Evolutionary conservation across 2,329 filamentous ascomycete species (phyloP), one percentile per base, ranked within the genome.

Genomic region (Ophiocordyceps australis): DNA sequence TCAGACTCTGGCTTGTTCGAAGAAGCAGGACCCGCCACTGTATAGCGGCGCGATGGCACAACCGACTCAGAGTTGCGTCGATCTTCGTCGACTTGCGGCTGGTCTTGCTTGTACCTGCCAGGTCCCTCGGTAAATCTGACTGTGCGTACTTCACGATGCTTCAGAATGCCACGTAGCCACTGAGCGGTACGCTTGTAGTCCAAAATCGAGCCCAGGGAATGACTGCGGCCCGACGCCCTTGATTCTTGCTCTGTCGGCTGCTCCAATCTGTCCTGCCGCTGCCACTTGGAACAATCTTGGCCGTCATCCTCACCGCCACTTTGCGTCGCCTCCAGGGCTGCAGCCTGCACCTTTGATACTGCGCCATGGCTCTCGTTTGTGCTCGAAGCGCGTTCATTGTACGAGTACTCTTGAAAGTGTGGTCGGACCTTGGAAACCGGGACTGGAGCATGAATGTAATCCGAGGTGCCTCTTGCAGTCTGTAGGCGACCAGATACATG

Each of bases 81-180:
- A 21, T 29, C 30, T 9, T 37, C 34, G 6, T 32, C 14, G 9
- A 30, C 35, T 7, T 29, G 23, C 11, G 22, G 17, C 19, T 28
- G 31, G 14, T 24, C 27, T 13, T 23, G 15, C 23, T 30, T 33
- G 3, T n/a, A 22, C 19, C 36, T 37, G 14, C 25, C 20, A 1
- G 37, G 45, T 7, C 38, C 35, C 13, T 38, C 37, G 9, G 47
- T 51, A 16, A 47, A 37, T 20, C 30, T 42, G 10, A 44, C 28
- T 7, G 31, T 32, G 13, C 43, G 38, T 3, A 37, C 18, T 6
- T 42, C 40, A 5, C 38, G 39, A 20, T 38, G 30, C n/a, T 27
- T 38, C n/a, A 48, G 26, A 8, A 52, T 29, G 11, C 40, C 39
- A 14, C 39, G 43, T 7, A 52, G 33, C 51, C 48, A 54, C 15